Evolutionary conservation across 768 basidiomycete species (phyloP).

Genomic region (Tulasnella sp.): DNA sequence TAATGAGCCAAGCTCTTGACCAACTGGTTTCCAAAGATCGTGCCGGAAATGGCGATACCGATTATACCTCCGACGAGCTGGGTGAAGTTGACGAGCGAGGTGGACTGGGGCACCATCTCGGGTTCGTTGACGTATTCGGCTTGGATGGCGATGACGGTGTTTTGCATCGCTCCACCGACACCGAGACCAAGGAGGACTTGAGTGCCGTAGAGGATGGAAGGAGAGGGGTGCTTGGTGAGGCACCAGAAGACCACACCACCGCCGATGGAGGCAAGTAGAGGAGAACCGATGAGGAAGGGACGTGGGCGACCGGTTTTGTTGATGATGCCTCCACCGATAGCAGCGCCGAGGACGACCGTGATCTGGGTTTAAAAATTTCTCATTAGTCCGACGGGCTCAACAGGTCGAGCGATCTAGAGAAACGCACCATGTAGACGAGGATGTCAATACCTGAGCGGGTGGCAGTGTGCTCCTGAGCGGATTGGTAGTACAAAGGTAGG

Average conservation of each 20-base stretch:
- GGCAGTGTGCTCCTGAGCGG: slow-evolving; percentile 41
- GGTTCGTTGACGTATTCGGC: slow-evolving; percentile 43
- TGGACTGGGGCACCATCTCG: slow-evolving; percentile 34
- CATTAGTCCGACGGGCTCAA: too few relatives aligned
- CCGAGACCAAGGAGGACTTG: slow-evolving; percentile 49
- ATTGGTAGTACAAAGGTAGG: slow-evolving; percentile 44
- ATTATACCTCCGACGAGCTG: slow-evolving; percentile 31
- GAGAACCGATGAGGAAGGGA: slow-evolving; percentile 42
- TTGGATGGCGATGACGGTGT: slow-evolving; percentile 48
- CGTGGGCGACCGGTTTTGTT: slow-evolving; percentile 43
- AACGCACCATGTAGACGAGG: slow-evolving; percentile 42
- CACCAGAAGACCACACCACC: slow-evolving; percentile 43
- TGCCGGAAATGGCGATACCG: slow-evolving; percentile 28
- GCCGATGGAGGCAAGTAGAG: slow-evolving; percentile 43
- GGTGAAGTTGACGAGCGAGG: slow-evolving; percentile 36
- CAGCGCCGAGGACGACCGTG: slow-evolving; percentile 42
- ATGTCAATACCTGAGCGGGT: slow-evolving; percentile 47
- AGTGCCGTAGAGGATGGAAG: slow-evolving; percentile 43
- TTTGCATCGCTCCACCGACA: slow-evolving; percentile 46
- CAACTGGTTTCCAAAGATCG: slow-evolving; percentile 41
- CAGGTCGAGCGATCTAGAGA: too few relatives aligned
- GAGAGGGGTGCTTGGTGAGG: slow-evolving; percentile 7
- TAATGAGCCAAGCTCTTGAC: slow-evolving; percentile 40
- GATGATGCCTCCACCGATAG: slow-evolving; percentile 43
- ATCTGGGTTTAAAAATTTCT: too few relatives aligned